A percentile compares a stretch with the other conserved stretches of the same genome.
phyloP scores from a whole-genome alignment of 1,284 basidiomycete genomes.

The Malassezia pachydermatis region DNA sequence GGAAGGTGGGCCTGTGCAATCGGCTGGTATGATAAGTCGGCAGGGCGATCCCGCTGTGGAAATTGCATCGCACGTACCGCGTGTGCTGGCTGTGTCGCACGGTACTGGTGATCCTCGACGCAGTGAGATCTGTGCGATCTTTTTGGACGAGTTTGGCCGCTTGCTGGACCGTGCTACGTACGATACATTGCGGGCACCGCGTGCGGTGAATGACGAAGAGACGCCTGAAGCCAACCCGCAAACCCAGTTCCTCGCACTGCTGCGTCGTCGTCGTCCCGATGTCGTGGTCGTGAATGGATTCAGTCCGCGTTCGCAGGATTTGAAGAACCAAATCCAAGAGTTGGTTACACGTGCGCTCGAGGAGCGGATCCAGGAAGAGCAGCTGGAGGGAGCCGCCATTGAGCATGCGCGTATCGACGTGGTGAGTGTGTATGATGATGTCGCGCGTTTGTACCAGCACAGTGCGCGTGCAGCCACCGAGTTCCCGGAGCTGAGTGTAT shows the following conservation, averaged over 20 bases:
- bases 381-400: slow-evolving; percentile 18
- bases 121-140: slow-evolving; percentile 75
- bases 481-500: slow-evolving; percentile 66
- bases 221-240: slow-evolving; percentile 49
- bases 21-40: slow-evolving; percentile 44
- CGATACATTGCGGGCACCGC: slow-evolving; percentile 54
- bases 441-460: slow-evolving; percentile 86
- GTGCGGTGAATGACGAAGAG: slow-evolving; percentile 48
- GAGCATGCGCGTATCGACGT: slow-evolving; percentile 50
- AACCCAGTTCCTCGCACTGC: slow-evolving; percentile 64
- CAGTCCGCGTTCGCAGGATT: slow-evolving; percentile 62
- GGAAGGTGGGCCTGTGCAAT: slow-evolving; percentile 60
- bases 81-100: slow-evolving; percentile 84
- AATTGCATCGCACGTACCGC: slow-evolving; percentile 59
- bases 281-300: slow-evolving; percentile 77
- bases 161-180: slow-evolving; percentile 77
- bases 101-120: slow-evolving; percentile 85
- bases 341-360: slow-evolving; percentile 55
- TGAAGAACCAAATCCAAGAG: slow-evolving; percentile 54
- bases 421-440: slow-evolving; percentile 77
- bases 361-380: slow-evolving; percentile 42
- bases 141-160: slow-evolving; percentile 75
- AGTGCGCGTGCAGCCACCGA: slow-evolving; percentile 76
- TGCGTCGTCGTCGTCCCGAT: slow-evolving; percentile 72
- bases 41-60: slow-evolving; percentile 51